These are phyloP conservation scores for Psilocybe cyanescens DNA, from an alignment of 768 basidiomycete genomes.

Conservation along the genomic window DNA sequence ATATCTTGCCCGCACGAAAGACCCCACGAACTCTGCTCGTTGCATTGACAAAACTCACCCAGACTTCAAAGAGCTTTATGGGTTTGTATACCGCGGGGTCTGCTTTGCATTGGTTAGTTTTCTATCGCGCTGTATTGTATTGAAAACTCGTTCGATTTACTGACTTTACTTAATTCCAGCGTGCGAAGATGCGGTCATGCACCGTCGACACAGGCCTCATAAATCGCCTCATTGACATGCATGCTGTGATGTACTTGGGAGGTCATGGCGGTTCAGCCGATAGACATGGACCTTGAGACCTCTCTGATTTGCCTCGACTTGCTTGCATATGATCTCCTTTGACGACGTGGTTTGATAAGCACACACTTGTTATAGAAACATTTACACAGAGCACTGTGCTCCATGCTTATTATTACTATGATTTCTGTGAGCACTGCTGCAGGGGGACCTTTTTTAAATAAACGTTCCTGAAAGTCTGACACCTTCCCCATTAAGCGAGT, in stretches of 20 bases:
- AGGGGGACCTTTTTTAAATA: not conserved
- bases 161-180: constrained; percentile 30
- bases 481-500: constrained; percentile 7
- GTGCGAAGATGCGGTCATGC: constrained; percentile 42
- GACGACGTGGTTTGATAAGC: not conserved
- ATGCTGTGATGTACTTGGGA: constrained; percentile 50
- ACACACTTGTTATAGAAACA: not conserved
- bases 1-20: constrained; percentile 41
- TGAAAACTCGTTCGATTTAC: not conserved
- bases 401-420: not conserved
- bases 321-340: not conserved
- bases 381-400: not conserved
- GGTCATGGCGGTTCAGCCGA: constrained; percentile 28
- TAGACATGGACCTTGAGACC: constrained; percentile 6
- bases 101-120: constrained; percentile 51
- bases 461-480: constrained; percentile 5
- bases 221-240: constrained; percentile 43
- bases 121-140: not conserved
- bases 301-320: not conserved
- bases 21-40: constrained; percentile 31
- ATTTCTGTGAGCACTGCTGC: not conserved
- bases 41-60: constrained; percentile 47
- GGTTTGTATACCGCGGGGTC: constrained; percentile 49
- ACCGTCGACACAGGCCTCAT: constrained; percentile 39
- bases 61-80: constrained; percentile 56